Base-by-base conservation (phyloP, 2,329 filamentous ascomycete genomes). In the Alternaria longipes region DNA sequence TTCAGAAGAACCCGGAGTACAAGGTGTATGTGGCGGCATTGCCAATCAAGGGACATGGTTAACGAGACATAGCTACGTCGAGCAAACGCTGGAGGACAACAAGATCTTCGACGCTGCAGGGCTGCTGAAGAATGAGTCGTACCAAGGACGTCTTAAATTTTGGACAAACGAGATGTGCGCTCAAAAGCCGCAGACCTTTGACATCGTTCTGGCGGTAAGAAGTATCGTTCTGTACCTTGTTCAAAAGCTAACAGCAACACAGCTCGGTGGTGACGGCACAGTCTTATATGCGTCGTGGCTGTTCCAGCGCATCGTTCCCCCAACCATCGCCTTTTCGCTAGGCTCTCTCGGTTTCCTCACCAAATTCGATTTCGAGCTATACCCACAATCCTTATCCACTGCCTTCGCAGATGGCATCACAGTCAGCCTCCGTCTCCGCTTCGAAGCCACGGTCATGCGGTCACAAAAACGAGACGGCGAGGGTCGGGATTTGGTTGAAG, bases 211-310 rank as follows among this genome's bases (percentile, higher is more conserved):
- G 47, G 96, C 94, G 0, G 81, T 86, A 72, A 75, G 81, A 7
- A 16, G 12, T 57, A 9, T 18, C 26, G 26, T n/a, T 22, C 20
- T 45, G 34, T 2, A 4, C 18, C 12, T 8, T 18, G 4, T n/a
- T 20, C 26, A 41, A 26, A 16, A 42, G 40, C 49, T 65, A 54
- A 70, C 41, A 62, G 12, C 12, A 32, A 14, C 49, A 26, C 45
- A 83, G 81, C 86, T 97, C 3, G 94, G 93, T 50, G 95, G 95
- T 12, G 95, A 99, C 75, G 95, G 95, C n/a, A 99, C 95, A 0
- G 94, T 99, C 7, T 83, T 99, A 11, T 98, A 97, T 75, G 92
- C 94, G 4, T 97, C 93, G 74, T 98, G 94, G 94, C 84, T 99
- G 1, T 99, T 99, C 77, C 95, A 99, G 81, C 89, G 92, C 42